A percentile compares a stretch with the other conserved stretches of the same genome.
Evolutionary conservation across 1,284 basidiomycete species (phyloP).

Genomic region (Puccinia novopanici): DNA sequence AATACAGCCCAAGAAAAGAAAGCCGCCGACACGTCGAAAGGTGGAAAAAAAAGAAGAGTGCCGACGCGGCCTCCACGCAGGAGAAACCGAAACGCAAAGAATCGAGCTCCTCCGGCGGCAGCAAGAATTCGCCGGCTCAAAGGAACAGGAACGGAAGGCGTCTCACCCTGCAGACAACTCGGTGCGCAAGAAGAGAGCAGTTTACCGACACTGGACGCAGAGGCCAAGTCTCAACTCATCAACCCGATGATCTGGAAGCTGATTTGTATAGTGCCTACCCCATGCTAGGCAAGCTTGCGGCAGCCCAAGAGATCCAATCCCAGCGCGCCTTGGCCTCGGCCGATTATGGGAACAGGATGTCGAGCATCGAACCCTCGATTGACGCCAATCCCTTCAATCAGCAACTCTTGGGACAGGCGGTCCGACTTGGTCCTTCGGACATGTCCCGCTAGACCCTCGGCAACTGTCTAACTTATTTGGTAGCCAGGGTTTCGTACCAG

Average conservation of each 20-base stretch:
- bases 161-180: not conserved
- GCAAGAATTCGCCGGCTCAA: not conserved
- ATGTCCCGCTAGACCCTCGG: not conserved
- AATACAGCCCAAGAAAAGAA: constrained; percentile 42
- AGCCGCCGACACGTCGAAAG: not conserved
- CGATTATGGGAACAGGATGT: not conserved
- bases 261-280: constrained; percentile 19
- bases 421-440: not conserved
- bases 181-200: not conserved
- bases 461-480: not conserved
- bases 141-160: constrained; percentile 11
- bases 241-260: not conserved
- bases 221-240: not conserved
- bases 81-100: constrained; percentile 15
- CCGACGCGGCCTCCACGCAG: not conserved
- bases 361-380: not conserved
- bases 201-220: not conserved
- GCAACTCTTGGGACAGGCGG: not conserved
- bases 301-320: not conserved
- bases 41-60: not conserved
- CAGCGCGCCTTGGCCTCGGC: not conserved
- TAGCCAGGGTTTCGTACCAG: not conserved
- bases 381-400: not conserved
- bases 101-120: constrained; percentile 3
- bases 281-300: not conserved